These are phyloP conservation scores for Alloteropsis semialata DNA, from an alignment of 176 grass and related monocot genomes.

Conservation along the genomic window DNA sequence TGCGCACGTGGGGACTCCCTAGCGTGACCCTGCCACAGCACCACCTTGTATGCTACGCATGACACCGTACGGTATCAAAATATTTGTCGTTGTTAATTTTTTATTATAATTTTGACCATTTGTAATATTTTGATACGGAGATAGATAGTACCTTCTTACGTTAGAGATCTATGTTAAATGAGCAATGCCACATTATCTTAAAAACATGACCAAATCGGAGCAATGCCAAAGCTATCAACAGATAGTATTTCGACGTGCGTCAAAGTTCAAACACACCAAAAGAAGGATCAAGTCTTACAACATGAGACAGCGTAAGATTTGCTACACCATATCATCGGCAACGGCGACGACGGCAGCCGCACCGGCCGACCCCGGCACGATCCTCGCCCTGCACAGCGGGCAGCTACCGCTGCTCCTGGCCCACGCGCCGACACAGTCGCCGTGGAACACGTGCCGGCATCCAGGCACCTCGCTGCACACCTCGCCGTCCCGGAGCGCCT, in stretches of 20 bases:
- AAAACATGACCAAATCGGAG: not conserved
- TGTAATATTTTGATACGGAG: too few species aligned
- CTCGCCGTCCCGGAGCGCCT: conserved; percentile 25
- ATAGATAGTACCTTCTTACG: too few species aligned
- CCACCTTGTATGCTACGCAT: too few species aligned
- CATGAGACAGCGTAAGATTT: not conserved
- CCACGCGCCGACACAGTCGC: conserved; percentile 33
- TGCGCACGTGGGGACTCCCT: too few species aligned
- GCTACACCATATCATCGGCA: not conserved
- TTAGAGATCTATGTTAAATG: too few species aligned
- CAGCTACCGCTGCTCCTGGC: conserved; percentile 12
- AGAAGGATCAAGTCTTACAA: not conserved
- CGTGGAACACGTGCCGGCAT: conserved; percentile 44
- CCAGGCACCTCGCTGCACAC: conserved; percentile 29
- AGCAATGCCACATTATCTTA: too few species aligned
- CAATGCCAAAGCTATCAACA: not conserved
- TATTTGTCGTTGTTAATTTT: too few species aligned
- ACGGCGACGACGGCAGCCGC: not conserved
- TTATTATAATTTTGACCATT: too few species aligned
- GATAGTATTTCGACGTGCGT: not conserved
- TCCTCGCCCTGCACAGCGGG: conserved; percentile 30
- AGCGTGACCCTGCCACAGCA: too few species aligned
- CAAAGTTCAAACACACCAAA: not conserved
- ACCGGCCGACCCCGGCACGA: not conserved
- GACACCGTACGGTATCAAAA: too few species aligned